phyloP scores from a whole-genome alignment of 2,329 filamentous ascomycete genomes.

The Emergomyces orientalis region DNA sequence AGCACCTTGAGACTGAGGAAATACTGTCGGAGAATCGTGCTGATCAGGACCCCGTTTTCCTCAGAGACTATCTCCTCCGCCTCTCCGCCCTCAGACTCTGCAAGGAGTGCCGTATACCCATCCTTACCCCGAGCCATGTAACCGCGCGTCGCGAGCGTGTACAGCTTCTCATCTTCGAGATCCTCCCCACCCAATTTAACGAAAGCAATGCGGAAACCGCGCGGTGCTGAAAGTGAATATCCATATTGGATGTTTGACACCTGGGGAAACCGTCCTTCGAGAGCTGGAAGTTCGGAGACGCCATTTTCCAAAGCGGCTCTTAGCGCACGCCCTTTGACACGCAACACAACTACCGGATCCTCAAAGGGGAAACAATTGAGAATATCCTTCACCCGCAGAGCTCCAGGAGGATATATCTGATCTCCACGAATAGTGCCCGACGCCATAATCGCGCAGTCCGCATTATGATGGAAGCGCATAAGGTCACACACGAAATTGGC shows the following conservation, averaged over 20 bases:
- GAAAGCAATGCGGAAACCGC: slow-evolving; percentile 54
- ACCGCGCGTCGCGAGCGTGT: slow-evolving; percentile 67
- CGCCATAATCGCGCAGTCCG: slow-evolving; percentile 77
- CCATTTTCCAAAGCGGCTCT: slow-evolving; percentile 76
- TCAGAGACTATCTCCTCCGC: slow-evolving; percentile 73
- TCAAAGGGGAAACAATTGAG: slow-evolving; percentile 88
- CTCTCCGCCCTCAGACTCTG: slow-evolving; percentile 63
- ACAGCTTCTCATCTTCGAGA: slow-evolving; percentile 54
- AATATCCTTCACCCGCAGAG: slow-evolving; percentile 70
- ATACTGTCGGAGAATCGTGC: slow-evolving; percentile 78
- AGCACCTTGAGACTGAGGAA: slow-evolving; percentile 79
- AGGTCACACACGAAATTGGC: slow-evolving; percentile 89
- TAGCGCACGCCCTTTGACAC: slow-evolving; percentile 61
- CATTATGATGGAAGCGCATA: slow-evolving; percentile 72
- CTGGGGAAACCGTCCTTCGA: slow-evolving; percentile 78
- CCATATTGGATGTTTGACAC: slow-evolving; percentile 73
- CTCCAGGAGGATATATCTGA: slow-evolving; percentile 74
- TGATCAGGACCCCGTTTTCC: slow-evolving; percentile 79
- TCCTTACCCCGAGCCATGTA: slow-evolving; percentile 89
- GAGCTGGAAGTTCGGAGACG: slow-evolving; percentile 67
- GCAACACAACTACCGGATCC: slow-evolving; percentile 73
- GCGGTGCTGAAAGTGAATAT: slow-evolving; percentile 55
- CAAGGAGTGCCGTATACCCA: slow-evolving; percentile 67
- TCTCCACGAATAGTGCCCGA: slow-evolving; percentile 80
- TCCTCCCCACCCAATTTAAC: slow-evolving; percentile 53